Conservation (phyloP, 495 filamentous ascomycete genomes). For the Daldinia decipiens region DNA sequence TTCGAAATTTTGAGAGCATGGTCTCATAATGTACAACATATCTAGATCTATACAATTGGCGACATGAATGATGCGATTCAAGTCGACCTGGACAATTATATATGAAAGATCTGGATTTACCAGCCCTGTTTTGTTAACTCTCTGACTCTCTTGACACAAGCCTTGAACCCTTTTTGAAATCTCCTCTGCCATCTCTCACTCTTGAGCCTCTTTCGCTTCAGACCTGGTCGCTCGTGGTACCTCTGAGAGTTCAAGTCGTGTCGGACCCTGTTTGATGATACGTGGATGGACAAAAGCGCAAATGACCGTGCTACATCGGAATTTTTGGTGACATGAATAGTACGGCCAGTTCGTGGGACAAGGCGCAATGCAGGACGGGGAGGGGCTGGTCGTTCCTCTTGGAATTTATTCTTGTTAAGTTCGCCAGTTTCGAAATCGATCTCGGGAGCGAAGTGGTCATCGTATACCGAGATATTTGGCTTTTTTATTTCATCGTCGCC, state of each 20-base stretch:
- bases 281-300: constrained; percentile 56
- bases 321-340: constrained; percentile 58
- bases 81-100: constrained; percentile 25
- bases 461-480: constrained; percentile 24
- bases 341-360: constrained; percentile 67
- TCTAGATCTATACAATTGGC: constrained; percentile 26
- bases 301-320: constrained; percentile 67
- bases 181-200: constrained; percentile 71
- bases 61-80: constrained; percentile 1
- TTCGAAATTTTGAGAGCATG: background rate
- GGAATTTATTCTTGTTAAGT: constrained; percentile 30
- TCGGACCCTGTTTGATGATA: constrained; percentile 62
- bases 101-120: constrained; percentile 52
- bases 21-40: constrained; percentile 25
- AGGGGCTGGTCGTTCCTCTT: constrained; percentile 27
- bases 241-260: constrained; percentile 62
- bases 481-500: constrained; percentile 27
- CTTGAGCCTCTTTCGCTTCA: constrained; percentile 78
- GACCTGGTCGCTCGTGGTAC: constrained; percentile 75
- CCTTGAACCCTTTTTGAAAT: constrained; percentile 73
- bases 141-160: constrained; percentile 66
- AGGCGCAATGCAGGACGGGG: constrained; percentile 53
- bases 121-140: constrained; percentile 78
- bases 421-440: constrained; percentile 35
- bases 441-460: constrained; percentile 27